Conservation (phyloP, 2,329 filamentous ascomycete genomes). For the Drechslerella coelobrocha region DNA sequence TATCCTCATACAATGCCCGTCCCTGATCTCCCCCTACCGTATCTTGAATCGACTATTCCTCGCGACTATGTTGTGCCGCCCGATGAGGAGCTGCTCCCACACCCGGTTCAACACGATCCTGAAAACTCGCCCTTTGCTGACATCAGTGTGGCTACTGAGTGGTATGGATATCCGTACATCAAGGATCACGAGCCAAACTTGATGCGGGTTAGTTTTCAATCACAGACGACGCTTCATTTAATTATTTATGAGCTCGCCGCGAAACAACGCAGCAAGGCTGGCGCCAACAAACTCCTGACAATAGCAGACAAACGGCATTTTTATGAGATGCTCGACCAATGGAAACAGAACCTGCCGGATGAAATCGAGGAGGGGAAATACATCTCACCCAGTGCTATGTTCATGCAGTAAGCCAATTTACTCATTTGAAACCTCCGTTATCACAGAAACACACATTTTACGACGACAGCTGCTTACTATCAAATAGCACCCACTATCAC, state of each 20-base stretch:
- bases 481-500: slow-evolving; percentile 22
- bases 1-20: slow-evolving; percentile 37
- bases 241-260: slow-evolving; percentile 33
- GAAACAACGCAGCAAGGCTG: slow-evolving; percentile 13
- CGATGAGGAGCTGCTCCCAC: not conserved
- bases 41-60: slow-evolving; percentile 16
- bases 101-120: slow-evolving; percentile 25
- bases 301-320: slow-evolving; percentile 30
- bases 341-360: slow-evolving; percentile 23
- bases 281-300: slow-evolving; percentile 15
- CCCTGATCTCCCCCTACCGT: slow-evolving; percentile 25
- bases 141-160: not conserved
- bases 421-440: not conserved
- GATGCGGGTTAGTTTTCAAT: slow-evolving; percentile 23
- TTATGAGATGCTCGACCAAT: slow-evolving; percentile 31
- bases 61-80: slow-evolving; percentile 1
- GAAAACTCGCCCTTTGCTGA: slow-evolving; percentile 21
- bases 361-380: slow-evolving; percentile 20
- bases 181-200: slow-evolving; percentile 26
- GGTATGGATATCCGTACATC: slow-evolving; percentile 35
- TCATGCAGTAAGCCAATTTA: slow-evolving; percentile 23
- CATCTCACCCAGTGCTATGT: slow-evolving; percentile 20
- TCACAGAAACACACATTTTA: not conserved
- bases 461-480: not conserved
- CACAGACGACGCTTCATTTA: slow-evolving; percentile 20